Evolutionary conservation across 139 green algal genomes (phyloP), one percentile per base, ranked within the genome.

Genomic region (Coccomyxa sp.): DNA sequence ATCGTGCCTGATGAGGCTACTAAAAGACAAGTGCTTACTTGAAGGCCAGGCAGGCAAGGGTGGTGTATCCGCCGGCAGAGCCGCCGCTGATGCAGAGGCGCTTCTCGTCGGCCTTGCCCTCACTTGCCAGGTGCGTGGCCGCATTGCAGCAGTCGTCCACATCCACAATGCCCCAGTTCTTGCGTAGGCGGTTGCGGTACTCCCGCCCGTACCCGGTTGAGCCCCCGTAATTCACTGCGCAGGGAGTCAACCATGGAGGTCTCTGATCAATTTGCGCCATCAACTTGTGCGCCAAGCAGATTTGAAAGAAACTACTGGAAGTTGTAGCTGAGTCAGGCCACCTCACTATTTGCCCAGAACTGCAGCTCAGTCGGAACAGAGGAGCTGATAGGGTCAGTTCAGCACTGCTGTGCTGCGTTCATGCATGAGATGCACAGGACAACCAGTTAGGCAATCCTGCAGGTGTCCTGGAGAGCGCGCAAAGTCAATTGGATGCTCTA

Each of bases 161-260:
- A 64, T 96, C 92, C 4, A 92, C 88, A 34, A 95, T 73, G 35
- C 92, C 92, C 92, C 91, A 96, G 35, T 75, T 73, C 6, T 84
- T 82, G 0, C 80, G 79, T 50, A 94, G 82, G 7, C 88, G 64
- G 78, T 92, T 86, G 38, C 90, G 81, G 83, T 89, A 96, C 54
- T 80, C 80, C 7, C 90, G 84, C 22, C 92, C 92, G 70, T 94
- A 96, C 2, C 91, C 90, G 24, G 92, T 91, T 73, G 75, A 86
- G 68, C 91, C 91, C 24, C 91, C 86, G 68, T 95, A 96, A 77
- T 96, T 91, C 24, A 96, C 83, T 50, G 94, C 91, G 0, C n/a
- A n/a, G 90, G 40, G 68, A 73, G 22, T 22, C 54, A 68, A 68
- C 41, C 54, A 68, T 68, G 54, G 54, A 68, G 54, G 16, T 22